phyloP scores from a whole-genome alignment of 2,329 filamentous ascomycete genomes.

The Sporothrix phasma region DNA sequence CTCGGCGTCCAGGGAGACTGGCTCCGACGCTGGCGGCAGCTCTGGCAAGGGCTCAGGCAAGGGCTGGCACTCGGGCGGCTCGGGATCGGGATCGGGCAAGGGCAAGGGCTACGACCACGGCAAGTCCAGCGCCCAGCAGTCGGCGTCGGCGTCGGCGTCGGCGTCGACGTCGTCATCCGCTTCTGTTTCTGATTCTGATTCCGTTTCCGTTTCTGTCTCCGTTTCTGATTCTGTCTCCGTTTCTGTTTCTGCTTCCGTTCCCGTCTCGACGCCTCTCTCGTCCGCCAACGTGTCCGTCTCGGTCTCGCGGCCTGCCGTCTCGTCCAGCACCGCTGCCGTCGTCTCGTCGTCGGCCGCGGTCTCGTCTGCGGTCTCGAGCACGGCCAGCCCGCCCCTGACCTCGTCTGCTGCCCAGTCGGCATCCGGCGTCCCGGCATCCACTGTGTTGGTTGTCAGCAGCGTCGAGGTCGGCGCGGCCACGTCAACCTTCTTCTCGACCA shows the following conservation, averaged over 20 bases:
- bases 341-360: background rate
- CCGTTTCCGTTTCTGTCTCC: no score
- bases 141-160: background rate
- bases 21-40: background rate
- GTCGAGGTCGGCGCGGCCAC: constrained; percentile 14
- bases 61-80: background rate
- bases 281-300: background rate
- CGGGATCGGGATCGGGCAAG: background rate
- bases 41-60: background rate
- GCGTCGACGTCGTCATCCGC: no score
- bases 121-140: background rate
- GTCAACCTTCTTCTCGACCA: constrained; percentile 21
- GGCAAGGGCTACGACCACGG: background rate
- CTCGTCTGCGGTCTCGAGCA: background rate
- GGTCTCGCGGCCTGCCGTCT: background rate
- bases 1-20: background rate
- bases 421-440: background rate
- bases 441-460: background rate
- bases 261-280: background rate
- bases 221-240: no score
- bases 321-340: background rate
- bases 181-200: no score
- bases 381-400: background rate
- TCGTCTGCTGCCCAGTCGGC: background rate
- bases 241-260: no score